A percentile compares a stretch with the other conserved stretches of the same genome.
Evolutionary conservation across 2,329 filamentous ascomycete genomes (phyloP).

Genomic region (Aphanocladium album): DNA sequence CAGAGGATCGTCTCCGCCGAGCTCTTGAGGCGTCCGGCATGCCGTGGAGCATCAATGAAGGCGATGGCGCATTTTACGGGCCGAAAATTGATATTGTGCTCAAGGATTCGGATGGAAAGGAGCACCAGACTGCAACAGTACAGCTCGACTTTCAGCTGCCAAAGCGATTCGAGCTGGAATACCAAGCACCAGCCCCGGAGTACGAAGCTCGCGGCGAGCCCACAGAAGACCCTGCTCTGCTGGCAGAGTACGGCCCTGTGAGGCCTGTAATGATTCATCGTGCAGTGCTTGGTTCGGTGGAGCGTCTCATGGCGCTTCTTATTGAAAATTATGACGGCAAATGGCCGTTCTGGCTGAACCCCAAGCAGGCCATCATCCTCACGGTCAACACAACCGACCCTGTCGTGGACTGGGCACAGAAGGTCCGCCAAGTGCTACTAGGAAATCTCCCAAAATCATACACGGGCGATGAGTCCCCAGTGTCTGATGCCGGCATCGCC

Average conservation of each 20-base stretch:
- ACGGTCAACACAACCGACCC: conserved; percentile 60
- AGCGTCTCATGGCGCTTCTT: conserved; percentile 77
- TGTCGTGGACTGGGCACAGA: conserved; percentile 45
- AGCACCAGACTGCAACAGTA: conserved; percentile 83
- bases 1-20: conserved; percentile 34
- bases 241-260: conserved; percentile 53
- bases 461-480: conserved; percentile 31
- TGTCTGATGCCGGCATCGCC: conserved; percentile 27
- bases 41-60: conserved; percentile 69
- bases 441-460: conserved; percentile 35
- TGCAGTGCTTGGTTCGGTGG: conserved; percentile 77
- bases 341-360: conserved; percentile 88
- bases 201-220: conserved; percentile 49
- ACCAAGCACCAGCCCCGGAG: conserved; percentile 63
- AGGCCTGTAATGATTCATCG: conserved; percentile 77
- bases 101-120: conserved; percentile 73
- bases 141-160: conserved; percentile 89
- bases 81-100: conserved; percentile 88
- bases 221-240: conserved; percentile 42
- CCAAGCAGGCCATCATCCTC: conserved; percentile 69
- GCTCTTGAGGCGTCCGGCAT: conserved; percentile 61
- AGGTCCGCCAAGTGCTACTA: conserved; percentile 45
- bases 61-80: conserved; percentile 85
- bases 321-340: conserved; percentile 77
- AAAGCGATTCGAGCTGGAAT: conserved; percentile 72